A percentile compares a stretch with the other conserved stretches of the same genome.
These are phyloP conservation scores for Aspergillus saccharolyticus DNA, from an alignment of 495 filamentous ascomycete species.

Conservation along the genomic window DNA sequence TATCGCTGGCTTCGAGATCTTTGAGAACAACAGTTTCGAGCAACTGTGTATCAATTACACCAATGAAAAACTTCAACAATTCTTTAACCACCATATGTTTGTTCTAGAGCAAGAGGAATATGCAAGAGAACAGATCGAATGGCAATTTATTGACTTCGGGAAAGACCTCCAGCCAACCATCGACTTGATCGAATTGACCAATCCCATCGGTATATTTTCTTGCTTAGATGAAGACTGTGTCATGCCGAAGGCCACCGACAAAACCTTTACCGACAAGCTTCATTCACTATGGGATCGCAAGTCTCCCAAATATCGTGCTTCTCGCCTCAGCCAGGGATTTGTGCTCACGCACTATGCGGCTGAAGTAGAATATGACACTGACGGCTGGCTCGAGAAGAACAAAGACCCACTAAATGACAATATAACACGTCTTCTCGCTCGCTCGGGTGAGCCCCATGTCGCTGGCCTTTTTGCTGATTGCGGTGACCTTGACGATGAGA, in stretches of 20 bases:
- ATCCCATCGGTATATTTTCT: slow-evolving; percentile 97
- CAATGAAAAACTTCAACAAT: slow-evolving; percentile 98
- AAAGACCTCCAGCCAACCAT: slow-evolving; percentile 97
- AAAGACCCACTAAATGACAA: slow-evolving; percentile 99
- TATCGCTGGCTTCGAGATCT: slow-evolving; percentile 99
- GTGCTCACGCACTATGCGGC: slow-evolving; percentile 98
- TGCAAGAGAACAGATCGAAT: slow-evolving; percentile 95
- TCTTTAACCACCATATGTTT: slow-evolving; percentile 99
- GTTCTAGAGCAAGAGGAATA: slow-evolving; percentile 99
- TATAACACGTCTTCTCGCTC: slow-evolving; percentile 78
- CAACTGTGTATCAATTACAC: slow-evolving; percentile 99
- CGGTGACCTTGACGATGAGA: slow-evolving; percentile 67
- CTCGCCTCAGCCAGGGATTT: slow-evolving; percentile 86
- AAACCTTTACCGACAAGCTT: slow-evolving; percentile 94
- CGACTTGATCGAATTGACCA: slow-evolving; percentile 91
- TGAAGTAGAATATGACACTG: slow-evolving; percentile 93
- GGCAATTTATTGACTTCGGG: slow-evolving; percentile 99
- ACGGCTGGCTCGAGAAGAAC: slow-evolving; percentile 98
- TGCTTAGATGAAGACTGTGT: slow-evolving; percentile 97
- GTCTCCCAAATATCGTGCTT: slow-evolving; percentile 84
- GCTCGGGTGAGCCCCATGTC: slow-evolving; percentile 75
- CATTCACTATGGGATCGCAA: slow-evolving; percentile 96
- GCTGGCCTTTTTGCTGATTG: slow-evolving; percentile 86
- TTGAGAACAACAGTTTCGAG: slow-evolving; percentile 97
- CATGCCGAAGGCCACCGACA: slow-evolving; percentile 98